phyloP scores from a whole-genome alignment of 768 basidiomycete genomes.

The Boletus rubescentipes region DNA sequence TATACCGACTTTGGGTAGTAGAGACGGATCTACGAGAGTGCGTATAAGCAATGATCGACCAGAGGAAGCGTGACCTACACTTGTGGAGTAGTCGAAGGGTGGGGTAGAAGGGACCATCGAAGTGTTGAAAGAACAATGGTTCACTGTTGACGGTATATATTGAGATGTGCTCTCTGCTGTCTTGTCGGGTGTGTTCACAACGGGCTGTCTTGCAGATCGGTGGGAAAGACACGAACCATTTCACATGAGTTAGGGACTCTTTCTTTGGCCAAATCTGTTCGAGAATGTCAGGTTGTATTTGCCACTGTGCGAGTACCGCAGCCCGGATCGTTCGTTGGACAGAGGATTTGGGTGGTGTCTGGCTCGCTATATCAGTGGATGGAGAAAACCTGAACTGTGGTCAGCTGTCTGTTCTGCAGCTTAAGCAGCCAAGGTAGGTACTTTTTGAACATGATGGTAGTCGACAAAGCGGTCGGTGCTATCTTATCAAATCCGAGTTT shows the following conservation, averaged over 20 bases:
- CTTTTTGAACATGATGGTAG: constrained; percentile 74
- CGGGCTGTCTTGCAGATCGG: constrained; percentile 9
- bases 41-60: neutral
- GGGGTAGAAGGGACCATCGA: constrained; percentile 90
- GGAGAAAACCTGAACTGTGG: constrained; percentile 56
- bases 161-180: constrained; percentile 92
- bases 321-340: constrained; percentile 88
- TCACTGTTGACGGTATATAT: constrained; percentile 87
- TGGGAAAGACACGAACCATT: constrained; percentile 56
- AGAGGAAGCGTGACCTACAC: constrained; percentile 52
- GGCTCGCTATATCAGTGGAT: constrained; percentile 80
- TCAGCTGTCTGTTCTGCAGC: constrained; percentile 8
- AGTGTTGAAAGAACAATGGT: constrained; percentile 94
- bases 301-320: constrained; percentile 79
- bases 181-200: constrained; percentile 22
- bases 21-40: constrained; percentile 72
- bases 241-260: constrained; percentile 87
- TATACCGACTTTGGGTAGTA: constrained; percentile 84
- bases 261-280: constrained; percentile 99
- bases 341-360: constrained; percentile 91
- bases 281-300: constrained; percentile 73
- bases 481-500: constrained; percentile 15
- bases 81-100: constrained; percentile 88
- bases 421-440: constrained; percentile 27
- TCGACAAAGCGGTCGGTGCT: neutral